A percentile compares a stretch with the other conserved stretches of the same genome.
phyloP scores from a whole-genome alignment of 176 grass and related monocot genomes.

The Chrysopogon serrulatus region DNA sequence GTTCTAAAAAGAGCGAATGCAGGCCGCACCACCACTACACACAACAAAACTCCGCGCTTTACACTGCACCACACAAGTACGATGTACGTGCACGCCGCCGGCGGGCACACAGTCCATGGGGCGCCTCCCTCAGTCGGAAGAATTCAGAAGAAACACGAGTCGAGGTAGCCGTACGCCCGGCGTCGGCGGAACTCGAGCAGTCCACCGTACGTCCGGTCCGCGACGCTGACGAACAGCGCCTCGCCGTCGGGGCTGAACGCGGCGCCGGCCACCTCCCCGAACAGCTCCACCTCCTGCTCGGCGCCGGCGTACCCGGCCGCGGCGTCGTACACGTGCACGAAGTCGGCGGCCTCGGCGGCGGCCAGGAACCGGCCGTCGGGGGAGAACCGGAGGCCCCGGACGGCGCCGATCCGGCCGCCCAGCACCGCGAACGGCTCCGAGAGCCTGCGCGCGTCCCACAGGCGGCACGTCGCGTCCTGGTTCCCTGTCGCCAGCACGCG shows the following conservation, averaged over 20 bases:
- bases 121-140: neutral
- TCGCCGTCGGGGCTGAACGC: conserved; percentile 67
- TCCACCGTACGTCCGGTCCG: conserved; percentile 70
- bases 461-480: conserved; percentile 67
- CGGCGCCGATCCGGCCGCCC: conserved; percentile 57
- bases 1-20: neutral
- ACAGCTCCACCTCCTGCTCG: conserved; percentile 74
- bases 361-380: conserved; percentile 69
- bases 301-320: conserved; percentile 19
- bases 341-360: conserved; percentile 68
- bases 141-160: conserved; percentile 3
- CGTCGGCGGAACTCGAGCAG: conserved; percentile 66
- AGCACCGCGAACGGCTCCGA: conserved; percentile 49
- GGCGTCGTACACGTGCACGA: conserved; percentile 70
- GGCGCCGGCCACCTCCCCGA: conserved; percentile 80
- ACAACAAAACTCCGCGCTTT: neutral
- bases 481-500: conserved; percentile 63
- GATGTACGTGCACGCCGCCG: neutral
- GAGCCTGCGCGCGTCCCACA: conserved; percentile 65
- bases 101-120: neutral
- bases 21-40: neutral
- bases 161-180: conserved; percentile 18
- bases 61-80: neutral
- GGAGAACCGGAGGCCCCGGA: conserved; percentile 68
- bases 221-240: conserved; percentile 63